A percentile compares a stretch with the other conserved stretches of the same genome.
These are phyloP conservation scores for Melastoma malabathricum DNA, from an alignment of 345 rosid species.

Conservation along the genomic window DNA sequence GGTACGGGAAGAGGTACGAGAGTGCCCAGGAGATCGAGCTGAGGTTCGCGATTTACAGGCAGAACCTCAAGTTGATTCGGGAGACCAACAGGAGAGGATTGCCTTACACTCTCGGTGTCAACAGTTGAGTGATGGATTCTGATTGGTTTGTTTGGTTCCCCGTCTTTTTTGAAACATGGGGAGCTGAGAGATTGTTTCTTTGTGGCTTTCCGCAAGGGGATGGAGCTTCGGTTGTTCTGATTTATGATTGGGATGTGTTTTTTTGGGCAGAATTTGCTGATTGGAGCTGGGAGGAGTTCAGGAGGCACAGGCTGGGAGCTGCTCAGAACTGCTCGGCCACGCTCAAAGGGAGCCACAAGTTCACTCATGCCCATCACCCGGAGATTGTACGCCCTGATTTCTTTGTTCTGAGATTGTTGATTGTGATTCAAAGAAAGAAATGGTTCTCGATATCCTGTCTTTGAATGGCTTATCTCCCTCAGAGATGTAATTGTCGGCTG, in stretches of 20 bases:
- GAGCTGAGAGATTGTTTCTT: too few species aligned
- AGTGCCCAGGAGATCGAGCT: constrained; percentile 56
- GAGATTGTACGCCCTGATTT: constrained; percentile 23
- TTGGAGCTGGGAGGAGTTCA: constrained; percentile 90
- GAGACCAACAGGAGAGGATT: constrained; percentile 55
- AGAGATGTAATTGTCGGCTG: background rate
- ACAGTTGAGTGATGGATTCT: constrained; percentile 29
- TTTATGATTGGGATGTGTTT: constrained; percentile 4
- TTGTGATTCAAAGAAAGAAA: too few species aligned
- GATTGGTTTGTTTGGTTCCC: too few species aligned
- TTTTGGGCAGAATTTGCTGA: constrained; percentile 65
- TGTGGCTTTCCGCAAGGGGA: background rate
- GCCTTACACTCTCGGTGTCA: constrained; percentile 55
- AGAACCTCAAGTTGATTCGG: constrained; percentile 62
- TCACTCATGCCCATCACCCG: constrained; percentile 47
- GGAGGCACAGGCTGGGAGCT: constrained; percentile 68
- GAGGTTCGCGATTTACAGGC: constrained; percentile 58
- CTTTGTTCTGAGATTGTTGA: background rate
- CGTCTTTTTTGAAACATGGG: too few species aligned
- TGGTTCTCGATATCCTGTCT: too few species aligned
- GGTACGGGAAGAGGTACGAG: constrained; percentile 65
- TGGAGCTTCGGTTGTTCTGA: too few species aligned
- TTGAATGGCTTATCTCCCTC: background rate
- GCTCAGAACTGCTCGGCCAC: constrained; percentile 99
- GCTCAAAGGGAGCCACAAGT: constrained; percentile 57